phyloP scores from a whole-genome alignment of 1,284 basidiomycete genomes.

The Neolentinus lepideus region DNA sequence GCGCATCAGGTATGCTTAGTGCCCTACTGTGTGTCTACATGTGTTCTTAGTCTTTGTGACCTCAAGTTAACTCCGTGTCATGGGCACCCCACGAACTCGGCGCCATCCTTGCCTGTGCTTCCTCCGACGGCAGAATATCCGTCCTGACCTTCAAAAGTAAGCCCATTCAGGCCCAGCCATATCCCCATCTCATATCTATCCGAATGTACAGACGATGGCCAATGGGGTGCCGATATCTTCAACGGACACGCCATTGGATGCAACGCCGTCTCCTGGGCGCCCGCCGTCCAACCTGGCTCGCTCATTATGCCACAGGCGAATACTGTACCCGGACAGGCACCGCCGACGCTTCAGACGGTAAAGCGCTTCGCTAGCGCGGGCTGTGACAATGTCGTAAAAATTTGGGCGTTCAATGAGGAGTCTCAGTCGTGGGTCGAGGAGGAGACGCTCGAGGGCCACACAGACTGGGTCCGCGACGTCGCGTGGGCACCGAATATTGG shows the following conservation, averaged over 20 bases:
- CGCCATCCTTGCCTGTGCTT: conserved; percentile 94
- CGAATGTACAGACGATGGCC: conserved; percentile 75
- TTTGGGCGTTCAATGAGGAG: conserved; percentile 84
- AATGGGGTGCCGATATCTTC: conserved; percentile 94
- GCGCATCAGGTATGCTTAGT: conserved; percentile 71
- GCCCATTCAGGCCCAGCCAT: conserved; percentile 19
- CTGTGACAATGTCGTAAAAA: conserved; percentile 93
- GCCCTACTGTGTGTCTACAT: not conserved
- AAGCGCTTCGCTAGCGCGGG: conserved; percentile 95
- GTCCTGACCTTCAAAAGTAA: conserved; percentile 95
- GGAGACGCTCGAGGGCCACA: conserved; percentile 84
- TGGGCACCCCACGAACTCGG: conserved; percentile 99
- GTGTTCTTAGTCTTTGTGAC: not conserved
- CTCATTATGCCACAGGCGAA: conserved; percentile 60
- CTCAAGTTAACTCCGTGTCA: conserved; percentile 88
- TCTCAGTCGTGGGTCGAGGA: conserved; percentile 86
- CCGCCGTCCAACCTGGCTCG: conserved; percentile 82
- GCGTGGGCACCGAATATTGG: conserved; percentile 98
- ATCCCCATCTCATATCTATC: not conserved
- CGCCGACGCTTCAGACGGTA: conserved; percentile 35
- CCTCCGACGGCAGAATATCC: conserved; percentile 97
- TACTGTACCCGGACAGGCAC: conserved; percentile 35
- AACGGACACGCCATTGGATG: conserved; percentile 94
- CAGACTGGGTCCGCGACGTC: conserved; percentile 97
- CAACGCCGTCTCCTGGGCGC: conserved; percentile 97